phyloP scores from a whole-genome alignment of 2,329 filamentous ascomycete species.

The Cadophora sp. region DNA sequence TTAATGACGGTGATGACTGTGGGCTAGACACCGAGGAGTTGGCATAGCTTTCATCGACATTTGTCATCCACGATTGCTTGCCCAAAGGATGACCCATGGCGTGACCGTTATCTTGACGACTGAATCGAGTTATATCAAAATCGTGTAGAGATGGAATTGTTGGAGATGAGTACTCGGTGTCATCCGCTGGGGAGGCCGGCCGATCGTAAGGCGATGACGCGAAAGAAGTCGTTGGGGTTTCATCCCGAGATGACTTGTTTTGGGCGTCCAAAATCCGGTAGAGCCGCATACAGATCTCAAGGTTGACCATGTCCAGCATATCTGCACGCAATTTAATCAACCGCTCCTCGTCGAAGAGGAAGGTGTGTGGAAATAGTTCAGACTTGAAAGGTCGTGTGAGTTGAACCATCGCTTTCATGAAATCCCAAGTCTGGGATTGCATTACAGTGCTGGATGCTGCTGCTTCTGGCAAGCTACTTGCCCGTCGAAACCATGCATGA shows the following conservation, averaged over 20 bases:
- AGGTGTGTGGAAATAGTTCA: slow-evolving; percentile 61
- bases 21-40: slow-evolving; percentile 39
- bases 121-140: slow-evolving; percentile 36
- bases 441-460: slow-evolving; percentile 34
- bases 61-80: slow-evolving; percentile 39
- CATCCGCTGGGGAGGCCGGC: slow-evolving; percentile 39
- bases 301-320: slow-evolving; percentile 66
- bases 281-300: slow-evolving; percentile 61
- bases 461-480: slow-evolving; percentile 45
- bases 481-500: slow-evolving; percentile 67
- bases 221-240: slow-evolving; percentile 38
- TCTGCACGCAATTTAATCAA: slow-evolving; percentile 66
- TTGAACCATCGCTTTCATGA: slow-evolving; percentile 64
- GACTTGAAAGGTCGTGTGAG: slow-evolving; percentile 62
- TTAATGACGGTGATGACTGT: slow-evolving; percentile 42
- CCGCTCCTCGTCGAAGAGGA: slow-evolving; percentile 70
- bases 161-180: slow-evolving; percentile 38
- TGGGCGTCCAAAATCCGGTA: slow-evolving; percentile 39
- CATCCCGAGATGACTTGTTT: slow-evolving; percentile 36
- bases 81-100: slow-evolving; percentile 36
- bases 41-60: slow-evolving; percentile 35
- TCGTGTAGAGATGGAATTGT: slow-evolving; percentile 41
- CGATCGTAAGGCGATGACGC: slow-evolving; percentile 37
- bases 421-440: slow-evolving; percentile 61
- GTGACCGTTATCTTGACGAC: slow-evolving; percentile 36